Evolutionary conservation across 2,329 filamentous ascomycete genomes (phyloP).

Genomic region (Coleophoma cylindrospora): DNA sequence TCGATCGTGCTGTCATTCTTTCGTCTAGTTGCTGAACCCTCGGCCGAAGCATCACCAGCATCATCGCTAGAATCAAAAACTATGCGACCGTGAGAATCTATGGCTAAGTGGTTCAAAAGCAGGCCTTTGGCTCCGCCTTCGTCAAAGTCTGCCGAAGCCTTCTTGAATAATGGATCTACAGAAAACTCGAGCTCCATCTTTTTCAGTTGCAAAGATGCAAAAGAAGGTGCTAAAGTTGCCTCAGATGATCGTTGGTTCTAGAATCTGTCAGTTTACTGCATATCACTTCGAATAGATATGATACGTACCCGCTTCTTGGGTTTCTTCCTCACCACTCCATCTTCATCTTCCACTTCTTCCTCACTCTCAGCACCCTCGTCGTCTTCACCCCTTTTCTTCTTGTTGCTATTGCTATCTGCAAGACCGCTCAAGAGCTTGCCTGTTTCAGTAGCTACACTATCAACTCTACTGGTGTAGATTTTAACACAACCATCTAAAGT

Average conservation of each 20-base stretch:
- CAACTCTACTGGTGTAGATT: slow-evolving; percentile 97
- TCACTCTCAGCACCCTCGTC: slow-evolving; percentile 63
- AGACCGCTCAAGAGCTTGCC: slow-evolving; percentile 91
- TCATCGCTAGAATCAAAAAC: slow-evolving; percentile 99
- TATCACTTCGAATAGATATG: background rate
- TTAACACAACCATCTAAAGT: slow-evolving; percentile 98
- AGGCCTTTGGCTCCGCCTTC: slow-evolving; percentile 96
- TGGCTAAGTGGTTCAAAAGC: slow-evolving; percentile 92
- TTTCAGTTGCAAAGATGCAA: slow-evolving; percentile 84
- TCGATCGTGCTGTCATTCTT: slow-evolving; percentile 63
- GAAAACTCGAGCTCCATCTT: slow-evolving; percentile 97
- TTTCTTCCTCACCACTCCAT: slow-evolving; percentile 50
- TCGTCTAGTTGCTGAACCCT: slow-evolving; percentile 19
- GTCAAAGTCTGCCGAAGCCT: slow-evolving; percentile 96
- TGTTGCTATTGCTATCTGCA: slow-evolving; percentile 74
- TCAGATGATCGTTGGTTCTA: slow-evolving; percentile 75
- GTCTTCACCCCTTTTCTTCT: slow-evolving; percentile 65
- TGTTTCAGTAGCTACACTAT: slow-evolving; percentile 96
- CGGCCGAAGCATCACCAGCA: slow-evolving; percentile 45
- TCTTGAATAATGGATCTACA: slow-evolving; percentile 98
- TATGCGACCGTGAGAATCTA: slow-evolving; percentile 86
- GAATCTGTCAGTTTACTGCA: slow-evolving; percentile 12
- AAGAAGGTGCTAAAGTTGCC: slow-evolving; percentile 86
- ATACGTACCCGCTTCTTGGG: slow-evolving; percentile 67
- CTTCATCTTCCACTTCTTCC: slow-evolving; percentile 55